Base-by-base conservation (phyloP, 768 basidiomycete genomes). In the Boletus reticulatus region DNA sequence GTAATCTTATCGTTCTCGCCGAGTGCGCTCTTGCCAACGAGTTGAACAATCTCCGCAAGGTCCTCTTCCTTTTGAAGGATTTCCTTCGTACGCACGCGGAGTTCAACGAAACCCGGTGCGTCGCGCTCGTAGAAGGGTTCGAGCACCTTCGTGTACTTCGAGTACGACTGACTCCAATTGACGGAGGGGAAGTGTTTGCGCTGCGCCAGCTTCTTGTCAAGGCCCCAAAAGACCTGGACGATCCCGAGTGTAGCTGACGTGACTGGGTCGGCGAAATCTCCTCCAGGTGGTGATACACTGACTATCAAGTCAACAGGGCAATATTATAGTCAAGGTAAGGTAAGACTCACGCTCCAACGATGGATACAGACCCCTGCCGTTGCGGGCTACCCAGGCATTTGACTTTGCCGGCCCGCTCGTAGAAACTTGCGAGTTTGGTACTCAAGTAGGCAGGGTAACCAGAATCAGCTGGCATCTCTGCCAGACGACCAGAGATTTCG, bases 141-240 rank as follows among this genome's bases (percentile, higher is more conserved):
- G 39, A 98, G 83, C 11, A 94, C 86, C 69, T 94, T 95, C 59
- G 88, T 90, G 75, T 99, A 98, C 73, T 99, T 99, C 56, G 97
- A 98, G 73, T 98, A 98, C 11, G 97, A 99, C n/a, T 97, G 77
- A 62, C 88, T 97, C 97, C 97, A 99, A 76, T 99, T 98, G 72
- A 99, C 96, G n/a, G 95, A 97, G 2, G 97, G 97, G 82, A 99
- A 99, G 72, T 99, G 95, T 73, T 99, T 98, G 59, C 96, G 84
- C 71, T 98, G 97, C 4, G 97, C 97, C 56, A 98, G 85, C 71
- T 96, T 94, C 85, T 99, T 99, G 77, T 98, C 97, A 27, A 99
- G 84, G 72, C 97, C 97, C 97, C 97, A 99, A 84, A 99, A 99
- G 62, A 98, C 97, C 68, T 98, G 97, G 11, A 99, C 97, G 68